phyloP scores from a whole-genome alignment of 129 eudicot species.

The Centaurea solstitialis region DNA sequence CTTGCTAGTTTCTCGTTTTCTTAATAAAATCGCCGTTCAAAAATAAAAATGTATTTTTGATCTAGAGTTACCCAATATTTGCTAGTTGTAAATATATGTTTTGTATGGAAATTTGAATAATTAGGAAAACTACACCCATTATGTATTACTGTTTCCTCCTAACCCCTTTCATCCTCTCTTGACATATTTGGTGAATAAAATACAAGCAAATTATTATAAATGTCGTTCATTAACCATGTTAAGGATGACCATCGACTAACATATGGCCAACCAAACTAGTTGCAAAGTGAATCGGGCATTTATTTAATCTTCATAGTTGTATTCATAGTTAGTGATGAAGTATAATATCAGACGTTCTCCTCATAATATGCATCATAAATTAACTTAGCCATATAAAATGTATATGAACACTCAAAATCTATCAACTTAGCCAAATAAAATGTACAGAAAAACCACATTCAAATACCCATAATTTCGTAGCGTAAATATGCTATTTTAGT shows the following conservation, averaged over 20 bases:
- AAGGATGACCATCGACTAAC: background rate
- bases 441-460: background rate
- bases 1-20: too few relatives aligned
- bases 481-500: background rate
- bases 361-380: too few relatives aligned
- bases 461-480: background rate
- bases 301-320: too few relatives aligned
- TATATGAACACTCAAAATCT: background rate
- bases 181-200: too few relatives aligned
- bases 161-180: background rate
- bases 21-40: too few relatives aligned
- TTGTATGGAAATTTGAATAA: background rate
- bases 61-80: background rate
- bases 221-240: too few relatives aligned
- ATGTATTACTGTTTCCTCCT: background rate
- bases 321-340: background rate
- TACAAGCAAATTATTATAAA: too few relatives aligned
- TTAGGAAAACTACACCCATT: background rate
- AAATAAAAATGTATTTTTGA: background rate
- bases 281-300: background rate
- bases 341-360: background rate
- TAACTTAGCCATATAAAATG: background rate
- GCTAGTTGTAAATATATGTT: too few relatives aligned
- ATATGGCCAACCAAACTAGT: background rate
- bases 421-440: too few relatives aligned